A percentile compares a stretch with the other conserved stretches of the same genome.
phyloP scores from a whole-genome alignment of 345 rosid genomes.

The Gynandropsis gynandra region DNA sequence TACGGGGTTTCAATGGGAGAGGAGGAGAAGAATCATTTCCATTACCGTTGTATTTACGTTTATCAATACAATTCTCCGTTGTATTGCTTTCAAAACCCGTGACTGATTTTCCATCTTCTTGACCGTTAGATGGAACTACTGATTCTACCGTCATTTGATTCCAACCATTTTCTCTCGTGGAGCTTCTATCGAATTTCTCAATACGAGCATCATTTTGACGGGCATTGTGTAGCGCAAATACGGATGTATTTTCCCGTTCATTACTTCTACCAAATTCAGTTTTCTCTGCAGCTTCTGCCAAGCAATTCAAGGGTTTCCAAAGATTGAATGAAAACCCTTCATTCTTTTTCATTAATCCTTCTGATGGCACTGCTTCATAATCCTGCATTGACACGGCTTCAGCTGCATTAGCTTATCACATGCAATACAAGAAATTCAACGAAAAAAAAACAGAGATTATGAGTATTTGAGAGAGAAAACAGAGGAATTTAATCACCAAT shows the following conservation, averaged over 20 bases:
- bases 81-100: too few species aligned
- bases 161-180: slow-evolving; percentile 20
- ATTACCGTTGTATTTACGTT: slow-evolving; percentile 13
- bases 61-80: slow-evolving; percentile 3
- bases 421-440: too few species aligned
- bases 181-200: slow-evolving; percentile 26
- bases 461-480: too few species aligned
- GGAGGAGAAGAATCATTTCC: slow-evolving; percentile 16
- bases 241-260: slow-evolving; percentile 36
- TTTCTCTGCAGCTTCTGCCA: slow-evolving; percentile 26
- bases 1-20: slow-evolving; percentile 25
- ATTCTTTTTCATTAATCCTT: too few species aligned
- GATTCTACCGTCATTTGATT: slow-evolving; percentile 25
- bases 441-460: too few species aligned
- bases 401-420: too few species aligned
- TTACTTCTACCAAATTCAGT: slow-evolving; percentile 20
- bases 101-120: too few species aligned
- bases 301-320: slow-evolving; percentile 27
- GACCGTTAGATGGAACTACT: slow-evolving; percentile 19
- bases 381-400: too few species aligned
- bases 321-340: slow-evolving; percentile 5
- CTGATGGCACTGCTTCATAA: too few species aligned
- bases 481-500: slow-evolving; percentile 25
- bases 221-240: too few species aligned
- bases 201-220: too few species aligned